A percentile compares a stretch with the other conserved stretches of the same genome.
These are phyloP conservation scores for apple (Malus domestica) DNA, from an alignment of 306 rosid genomes.

Conservation along the genomic window ASM211411v1 NC_041799.1:6423501-6424000, in stretches of 20 bases:
- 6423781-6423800: conserved; percentile 78
- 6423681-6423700: conserved; percentile 44
- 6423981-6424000: no score
- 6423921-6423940: no score
- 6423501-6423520: background rate
- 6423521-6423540: background rate
- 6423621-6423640: background rate
- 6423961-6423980: no score
- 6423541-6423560: background rate
- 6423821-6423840: background rate
- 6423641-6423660: conserved; percentile 55
- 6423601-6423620: conserved; percentile 46
- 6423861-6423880: conserved; percentile 33
- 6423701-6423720: conserved; percentile 38
- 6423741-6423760: conserved; percentile 2
- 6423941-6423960: no score
- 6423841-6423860: background rate
- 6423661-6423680: conserved; percentile 50
- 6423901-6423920: no score
- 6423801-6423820: background rate
- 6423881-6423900: background rate
- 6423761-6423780: conserved; percentile 42
- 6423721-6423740: conserved; percentile 1
- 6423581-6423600: conserved; percentile 72
- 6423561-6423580: conserved; percentile 39